These are phyloP conservation scores for Eutrema yunnanense DNA, from an alignment of 345 rosid genomes.

Conservation along the genomic window DNA sequence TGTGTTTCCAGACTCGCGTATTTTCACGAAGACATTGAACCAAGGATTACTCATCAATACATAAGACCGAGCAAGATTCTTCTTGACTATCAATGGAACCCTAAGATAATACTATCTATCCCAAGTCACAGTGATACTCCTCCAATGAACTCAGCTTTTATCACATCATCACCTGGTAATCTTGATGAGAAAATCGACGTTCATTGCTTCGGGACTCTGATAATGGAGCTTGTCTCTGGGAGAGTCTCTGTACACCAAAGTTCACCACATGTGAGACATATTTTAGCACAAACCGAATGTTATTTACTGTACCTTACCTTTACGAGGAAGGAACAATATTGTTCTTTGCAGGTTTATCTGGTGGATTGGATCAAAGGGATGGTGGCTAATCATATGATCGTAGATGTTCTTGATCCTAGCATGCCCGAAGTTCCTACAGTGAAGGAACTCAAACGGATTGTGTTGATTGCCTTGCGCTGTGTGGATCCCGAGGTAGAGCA, in stretches of 20 bases:
- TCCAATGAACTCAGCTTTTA: background rate
- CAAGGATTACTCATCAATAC: conserved; percentile 47
- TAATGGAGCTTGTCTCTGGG: conserved; percentile 70
- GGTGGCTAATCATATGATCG: conserved; percentile 47
- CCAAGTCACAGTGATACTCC: conserved; percentile 6
- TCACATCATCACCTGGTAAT: conserved; percentile 18
- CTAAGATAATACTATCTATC: conserved; percentile 47
- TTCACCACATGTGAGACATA: conserved; percentile 40
- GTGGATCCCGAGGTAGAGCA: conserved; percentile 50
- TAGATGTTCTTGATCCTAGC: conserved; percentile 51
- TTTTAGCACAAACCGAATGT: background rate
- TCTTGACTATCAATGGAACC: conserved; percentile 71
- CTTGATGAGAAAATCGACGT: conserved; percentile 45
- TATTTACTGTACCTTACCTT: background rate
- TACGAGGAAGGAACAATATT: background rate
- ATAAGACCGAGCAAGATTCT: conserved; percentile 61
- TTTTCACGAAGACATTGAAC: conserved; percentile 68
- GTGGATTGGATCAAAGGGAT: conserved; percentile 66
- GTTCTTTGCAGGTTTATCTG: conserved; percentile 38
- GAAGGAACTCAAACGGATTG: conserved; percentile 56
- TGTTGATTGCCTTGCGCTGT: conserved; percentile 61
- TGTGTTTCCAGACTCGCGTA: conserved; percentile 53
- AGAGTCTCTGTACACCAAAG: conserved; percentile 45
- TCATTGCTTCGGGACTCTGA: conserved; percentile 61
- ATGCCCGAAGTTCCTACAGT: conserved; percentile 44